These are phyloP conservation scores for Corniculantispora saksenae DNA, from an alignment of 2,329 filamentous ascomycete species.

Conservation along the genomic window DNA sequence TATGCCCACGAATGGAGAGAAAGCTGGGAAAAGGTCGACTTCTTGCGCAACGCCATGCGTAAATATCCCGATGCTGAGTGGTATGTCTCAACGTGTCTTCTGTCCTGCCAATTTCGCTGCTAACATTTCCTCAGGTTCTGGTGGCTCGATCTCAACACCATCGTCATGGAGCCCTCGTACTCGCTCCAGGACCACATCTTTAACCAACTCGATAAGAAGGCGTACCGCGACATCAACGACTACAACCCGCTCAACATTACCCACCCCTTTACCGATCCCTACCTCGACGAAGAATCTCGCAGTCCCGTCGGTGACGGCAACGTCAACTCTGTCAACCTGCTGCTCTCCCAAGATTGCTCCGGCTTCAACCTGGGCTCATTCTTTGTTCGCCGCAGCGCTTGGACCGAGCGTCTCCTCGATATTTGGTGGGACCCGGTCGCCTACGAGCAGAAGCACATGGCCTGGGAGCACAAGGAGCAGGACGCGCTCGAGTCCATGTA, in stretches of 20 bases:
- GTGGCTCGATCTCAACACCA: constrained; percentile 98
- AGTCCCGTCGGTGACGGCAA: constrained; percentile 78
- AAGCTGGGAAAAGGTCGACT: constrained; percentile 99
- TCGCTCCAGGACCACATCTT: constrained; percentile 92
- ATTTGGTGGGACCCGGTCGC: constrained; percentile 98
- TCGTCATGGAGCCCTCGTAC: constrained; percentile 93
- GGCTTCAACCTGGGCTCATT: constrained; percentile 98
- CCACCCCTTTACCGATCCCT: constrained; percentile 73
- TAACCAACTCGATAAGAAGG: constrained; percentile 69
- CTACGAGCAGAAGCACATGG: constrained; percentile 98
- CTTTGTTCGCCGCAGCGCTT: constrained; percentile 80
- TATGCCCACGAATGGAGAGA: constrained; percentile 99
- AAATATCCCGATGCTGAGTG: constrained; percentile 97
- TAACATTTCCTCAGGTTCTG: constrained; percentile 72
- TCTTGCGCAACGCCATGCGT: constrained; percentile 80
- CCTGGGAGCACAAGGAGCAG: constrained; percentile 99
- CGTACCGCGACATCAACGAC: constrained; percentile 93
- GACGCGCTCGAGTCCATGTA: constrained; percentile 94
- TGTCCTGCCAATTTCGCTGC: not conserved
- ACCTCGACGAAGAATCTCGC: constrained; percentile 73
- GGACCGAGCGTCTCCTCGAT: constrained; percentile 89
- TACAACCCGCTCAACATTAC: constrained; percentile 95
- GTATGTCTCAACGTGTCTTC: constrained; percentile 55
- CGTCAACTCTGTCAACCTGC: constrained; percentile 76
- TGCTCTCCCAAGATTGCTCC: constrained; percentile 89